phyloP scores from a whole-genome alignment of 2,329 filamentous ascomycete species.

The Alternaria sp. region DNA sequence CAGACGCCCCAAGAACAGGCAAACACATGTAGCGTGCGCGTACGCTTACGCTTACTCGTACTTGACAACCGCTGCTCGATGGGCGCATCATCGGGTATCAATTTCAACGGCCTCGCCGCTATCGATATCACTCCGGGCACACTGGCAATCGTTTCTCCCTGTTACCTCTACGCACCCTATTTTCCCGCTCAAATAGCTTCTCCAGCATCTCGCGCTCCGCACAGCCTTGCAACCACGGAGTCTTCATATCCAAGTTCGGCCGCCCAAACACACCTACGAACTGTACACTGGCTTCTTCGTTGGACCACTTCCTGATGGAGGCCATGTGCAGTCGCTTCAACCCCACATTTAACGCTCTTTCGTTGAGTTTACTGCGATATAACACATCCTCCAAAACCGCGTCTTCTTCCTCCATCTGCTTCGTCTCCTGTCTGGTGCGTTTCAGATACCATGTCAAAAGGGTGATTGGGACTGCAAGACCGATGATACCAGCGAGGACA shows the following conservation, averaged over 20 bases:
- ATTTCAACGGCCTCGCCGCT: background rate
- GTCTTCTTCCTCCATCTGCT: background rate
- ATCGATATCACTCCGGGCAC: background rate
- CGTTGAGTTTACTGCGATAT: background rate
- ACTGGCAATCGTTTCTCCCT: background rate
- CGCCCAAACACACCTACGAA: background rate
- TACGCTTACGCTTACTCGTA: background rate
- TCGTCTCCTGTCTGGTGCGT: background rate
- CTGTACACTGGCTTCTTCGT: background rate
- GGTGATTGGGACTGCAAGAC: background rate
- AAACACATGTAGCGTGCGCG: no score
- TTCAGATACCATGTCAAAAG: background rate
- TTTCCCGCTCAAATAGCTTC: background rate
- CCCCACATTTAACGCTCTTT: constrained; percentile 1
- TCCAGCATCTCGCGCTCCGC: background rate
- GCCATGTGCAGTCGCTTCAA: constrained; percentile 1
- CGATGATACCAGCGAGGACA: constrained; percentile 1
- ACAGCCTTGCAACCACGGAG: background rate
- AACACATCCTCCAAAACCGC: background rate
- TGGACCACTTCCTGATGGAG: background rate
- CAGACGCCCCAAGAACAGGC: background rate
- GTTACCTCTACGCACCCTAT: background rate
- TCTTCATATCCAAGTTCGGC: background rate
- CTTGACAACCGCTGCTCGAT: background rate
- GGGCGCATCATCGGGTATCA: background rate